Evolutionary conservation across 2,329 filamentous ascomycete species (phyloP), one percentile per base, ranked within the genome.

Genomic region (Verticillium nubilum): DNA sequence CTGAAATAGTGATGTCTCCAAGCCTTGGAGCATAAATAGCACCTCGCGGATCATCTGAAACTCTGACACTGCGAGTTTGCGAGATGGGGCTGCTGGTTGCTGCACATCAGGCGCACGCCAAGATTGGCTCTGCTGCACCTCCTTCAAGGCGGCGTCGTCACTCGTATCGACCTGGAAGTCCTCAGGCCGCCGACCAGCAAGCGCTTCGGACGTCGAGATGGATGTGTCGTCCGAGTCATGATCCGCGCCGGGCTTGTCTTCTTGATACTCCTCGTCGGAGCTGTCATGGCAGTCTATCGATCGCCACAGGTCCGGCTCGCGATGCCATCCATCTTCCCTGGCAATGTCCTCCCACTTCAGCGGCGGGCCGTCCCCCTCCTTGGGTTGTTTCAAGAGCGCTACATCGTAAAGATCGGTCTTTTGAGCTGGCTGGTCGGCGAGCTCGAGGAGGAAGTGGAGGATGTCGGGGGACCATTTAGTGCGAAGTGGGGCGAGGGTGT

Each of bases 301-400:
- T 54, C 81, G 80, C 92, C 91, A 96, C 3, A 95, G 74, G 2
- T 80, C 82, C 25, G 83, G 81, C 28, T 92, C 83, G 12, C 81
- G 78, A 25, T 85, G 84, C 72, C 92, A 88, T 2, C 89, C 86
- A 64, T 95, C 92, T 56, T 94, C 88, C 9, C 79, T 82, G 54
- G 91, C 81, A 57, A 97, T 87, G 35, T 96, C 88, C 58, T 87
- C 82, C 93, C 93, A 97, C 25, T 82, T 89, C 58, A 96, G 72
- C 15, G 76, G 71, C 2, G 79, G 77, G 4, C 74, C 75, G 1
- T 74, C 69, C 17, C 78, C 76, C 4, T 77, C 72, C 7, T 76
- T 72, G 1, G 80, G 75, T 37, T 77, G 70, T 31, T 72, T 78
- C 2, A 89, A 72, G 1, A 76, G 70, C 19, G 86, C 79, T n/a